Conservation (phyloP, 805 yeast species). For the Metschnikowia dekortorum region DNA sequence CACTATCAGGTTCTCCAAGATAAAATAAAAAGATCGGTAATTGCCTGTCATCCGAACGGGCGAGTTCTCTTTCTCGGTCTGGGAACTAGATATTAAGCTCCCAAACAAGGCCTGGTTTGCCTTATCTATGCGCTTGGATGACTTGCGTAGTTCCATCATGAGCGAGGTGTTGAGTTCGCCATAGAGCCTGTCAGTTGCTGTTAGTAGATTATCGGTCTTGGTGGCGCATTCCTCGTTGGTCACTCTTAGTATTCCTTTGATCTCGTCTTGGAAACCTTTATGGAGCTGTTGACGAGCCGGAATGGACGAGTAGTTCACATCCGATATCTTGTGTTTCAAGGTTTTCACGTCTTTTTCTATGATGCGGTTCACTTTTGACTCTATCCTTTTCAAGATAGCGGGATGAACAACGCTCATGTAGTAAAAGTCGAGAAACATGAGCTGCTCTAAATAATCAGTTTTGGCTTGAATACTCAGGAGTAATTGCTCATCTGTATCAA, state of each 20-base stretch:
- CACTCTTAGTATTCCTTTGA: slow-evolving; percentile 30
- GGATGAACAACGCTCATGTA: slow-evolving; percentile 11
- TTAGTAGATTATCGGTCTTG: slow-evolving; percentile 56
- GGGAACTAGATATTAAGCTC: slow-evolving; percentile 14
- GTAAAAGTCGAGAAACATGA: slow-evolving; percentile 5
- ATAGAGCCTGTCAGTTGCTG: slow-evolving; percentile 61
- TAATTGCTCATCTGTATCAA: background rate
- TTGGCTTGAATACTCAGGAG: background rate
- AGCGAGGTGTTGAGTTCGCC: slow-evolving; percentile 73
- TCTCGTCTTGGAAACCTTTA: slow-evolving; percentile 30
- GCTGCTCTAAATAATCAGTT: background rate
- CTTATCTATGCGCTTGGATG: slow-evolving; percentile 47
- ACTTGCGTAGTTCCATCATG: slow-evolving; percentile 54
- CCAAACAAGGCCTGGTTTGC: slow-evolving; percentile 33
- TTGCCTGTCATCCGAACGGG: slow-evolving; percentile 27
- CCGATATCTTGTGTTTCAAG: slow-evolving; percentile 13
- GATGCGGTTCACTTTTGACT: slow-evolving; percentile 2
- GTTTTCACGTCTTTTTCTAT: slow-evolving; percentile 4
- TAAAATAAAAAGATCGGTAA: slow-evolving; percentile 37
- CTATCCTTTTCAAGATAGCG: slow-evolving; percentile 3
- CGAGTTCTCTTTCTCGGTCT: slow-evolving; percentile 17
- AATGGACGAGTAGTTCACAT: slow-evolving; percentile 29
- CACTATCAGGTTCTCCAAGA: slow-evolving; percentile 51
- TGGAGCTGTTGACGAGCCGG: slow-evolving; percentile 34
- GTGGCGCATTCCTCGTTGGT: slow-evolving; percentile 45